These are phyloP conservation scores for Boletus edulis DNA, from an alignment of 768 basidiomycete species.

Conservation along the genomic window DNA sequence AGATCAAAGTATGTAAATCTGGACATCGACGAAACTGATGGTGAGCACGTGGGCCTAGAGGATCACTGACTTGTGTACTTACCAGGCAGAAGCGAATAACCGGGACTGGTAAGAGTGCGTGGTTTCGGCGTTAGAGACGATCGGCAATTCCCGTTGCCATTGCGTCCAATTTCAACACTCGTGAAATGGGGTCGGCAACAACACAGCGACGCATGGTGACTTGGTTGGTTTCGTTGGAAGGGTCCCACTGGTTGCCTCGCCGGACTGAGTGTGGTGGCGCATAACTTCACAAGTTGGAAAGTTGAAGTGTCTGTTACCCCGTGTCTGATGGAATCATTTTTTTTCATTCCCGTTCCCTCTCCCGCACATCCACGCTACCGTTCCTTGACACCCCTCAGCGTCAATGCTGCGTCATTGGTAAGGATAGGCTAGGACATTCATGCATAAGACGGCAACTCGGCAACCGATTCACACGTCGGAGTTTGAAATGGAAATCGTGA, in stretches of 20 bases:
- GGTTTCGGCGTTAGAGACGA: background rate
- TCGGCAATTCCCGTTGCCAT: slow-evolving; percentile 18
- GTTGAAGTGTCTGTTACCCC: too few species aligned
- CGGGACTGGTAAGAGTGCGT: background rate
- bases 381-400: too few species aligned
- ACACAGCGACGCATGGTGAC: background rate
- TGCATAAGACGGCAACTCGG: slow-evolving; percentile 16
- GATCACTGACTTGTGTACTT: slow-evolving; percentile 5
- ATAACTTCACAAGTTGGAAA: background rate
- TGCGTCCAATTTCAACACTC: background rate
- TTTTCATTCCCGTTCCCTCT: background rate
- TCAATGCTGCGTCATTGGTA: too few species aligned
- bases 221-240: background rate
- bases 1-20: slow-evolving; percentile 4
- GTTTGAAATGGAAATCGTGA: slow-evolving; percentile 38
- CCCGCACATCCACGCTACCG: too few species aligned
- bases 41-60: slow-evolving; percentile 1
- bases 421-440: too few species aligned
- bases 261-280: background rate
- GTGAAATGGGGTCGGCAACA: background rate
- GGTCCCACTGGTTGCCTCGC: too few species aligned
- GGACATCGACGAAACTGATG: background rate
- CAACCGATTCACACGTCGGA: slow-evolving; percentile 32
- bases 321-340: too few species aligned
- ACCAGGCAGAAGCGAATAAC: slow-evolving; percentile 4